phyloP scores from a whole-genome alignment of 768 basidiomycete species.

The Boletus rubescentipes region DNA sequence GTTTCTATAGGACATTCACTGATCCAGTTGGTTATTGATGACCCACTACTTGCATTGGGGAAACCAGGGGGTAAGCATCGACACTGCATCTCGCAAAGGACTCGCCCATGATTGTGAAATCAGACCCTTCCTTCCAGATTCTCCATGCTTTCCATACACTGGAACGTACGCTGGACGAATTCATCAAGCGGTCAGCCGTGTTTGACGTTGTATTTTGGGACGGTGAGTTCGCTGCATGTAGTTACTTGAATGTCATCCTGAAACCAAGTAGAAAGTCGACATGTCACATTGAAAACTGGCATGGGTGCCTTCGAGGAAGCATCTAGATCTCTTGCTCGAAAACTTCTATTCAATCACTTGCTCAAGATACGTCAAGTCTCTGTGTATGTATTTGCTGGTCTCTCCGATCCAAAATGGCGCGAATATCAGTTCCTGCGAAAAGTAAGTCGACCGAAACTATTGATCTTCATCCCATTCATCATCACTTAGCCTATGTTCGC shows the following conservation, averaged over 20 bases:
- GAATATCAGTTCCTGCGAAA: constrained; percentile 42
- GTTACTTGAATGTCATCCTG: neutral
- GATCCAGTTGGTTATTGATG: constrained; percentile 55
- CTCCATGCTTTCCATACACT: constrained; percentile 57
- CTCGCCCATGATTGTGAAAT: neutral
- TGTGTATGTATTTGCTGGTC: constrained; percentile 46
- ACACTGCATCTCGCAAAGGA: neutral
- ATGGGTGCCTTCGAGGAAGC: constrained; percentile 35
- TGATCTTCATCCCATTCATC: constrained; percentile 9
- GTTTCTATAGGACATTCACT: constrained; percentile 57
- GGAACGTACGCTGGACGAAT: constrained; percentile 51
- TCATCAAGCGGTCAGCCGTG: constrained; percentile 47
- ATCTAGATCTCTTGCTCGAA: constrained; percentile 53
- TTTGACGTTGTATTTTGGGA: constrained; percentile 69
- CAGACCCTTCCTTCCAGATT: constrained; percentile 60
- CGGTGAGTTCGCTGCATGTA: constrained; percentile 31
- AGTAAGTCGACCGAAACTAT: constrained; percentile 26
- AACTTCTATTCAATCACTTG: constrained; percentile 51
- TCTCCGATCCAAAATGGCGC: constrained; percentile 50
- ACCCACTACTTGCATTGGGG: constrained; percentile 60
- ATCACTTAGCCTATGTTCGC: constrained; percentile 62
- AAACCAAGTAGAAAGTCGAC: constrained; percentile 39
- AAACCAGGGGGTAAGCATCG: constrained; percentile 39
- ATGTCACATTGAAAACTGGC: constrained; percentile 43
- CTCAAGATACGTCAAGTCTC: constrained; percentile 36